phyloP scores from a whole-genome alignment of 805 yeast species.

The Yamadazyma laniorum region DNA sequence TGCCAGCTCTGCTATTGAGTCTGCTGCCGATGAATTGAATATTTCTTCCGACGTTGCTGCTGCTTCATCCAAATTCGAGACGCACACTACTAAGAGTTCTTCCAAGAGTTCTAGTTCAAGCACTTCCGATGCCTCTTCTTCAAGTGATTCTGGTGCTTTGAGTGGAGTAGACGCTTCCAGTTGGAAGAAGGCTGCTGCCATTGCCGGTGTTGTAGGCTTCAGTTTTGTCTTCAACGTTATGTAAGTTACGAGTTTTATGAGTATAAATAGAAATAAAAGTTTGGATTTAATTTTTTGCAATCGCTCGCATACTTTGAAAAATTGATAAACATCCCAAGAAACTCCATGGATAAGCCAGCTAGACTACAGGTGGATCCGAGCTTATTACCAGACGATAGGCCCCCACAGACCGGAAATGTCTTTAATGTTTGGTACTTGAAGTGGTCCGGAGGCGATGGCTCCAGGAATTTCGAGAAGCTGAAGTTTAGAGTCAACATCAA shows the following conservation, averaged over 20 bases:
- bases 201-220: conserved; percentile 36
- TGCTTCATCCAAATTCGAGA: conserved; percentile 5
- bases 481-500: conserved; percentile 59
- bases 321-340: too few species aligned
- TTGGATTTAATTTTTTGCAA: conserved; percentile 4
- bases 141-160: conserved; percentile 18
- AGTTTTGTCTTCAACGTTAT: conserved; percentile 30
- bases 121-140: conserved; percentile 11
- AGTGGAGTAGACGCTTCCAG: conserved; percentile 20
- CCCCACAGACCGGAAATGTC: conserved; percentile 76
- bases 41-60: conserved; percentile 14
- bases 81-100: conserved; percentile 2
- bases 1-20: conserved; percentile 12
- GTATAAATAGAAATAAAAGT: background rate
- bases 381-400: conserved; percentile 55
- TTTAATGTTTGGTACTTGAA: conserved; percentile 87
- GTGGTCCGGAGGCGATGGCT: conserved; percentile 78
- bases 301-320: too few species aligned
- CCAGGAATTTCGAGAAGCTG: conserved; percentile 47
- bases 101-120: conserved; percentile 10
- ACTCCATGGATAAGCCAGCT: conserved; percentile 45
- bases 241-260: background rate
- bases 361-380: conserved; percentile 70
- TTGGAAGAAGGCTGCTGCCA: conserved; percentile 39
- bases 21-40: conserved; percentile 9